These are phyloP conservation scores for Solanum pimpinellifolium DNA, from an alignment of 257 asterid species.

Conservation along the genomic window DNA sequence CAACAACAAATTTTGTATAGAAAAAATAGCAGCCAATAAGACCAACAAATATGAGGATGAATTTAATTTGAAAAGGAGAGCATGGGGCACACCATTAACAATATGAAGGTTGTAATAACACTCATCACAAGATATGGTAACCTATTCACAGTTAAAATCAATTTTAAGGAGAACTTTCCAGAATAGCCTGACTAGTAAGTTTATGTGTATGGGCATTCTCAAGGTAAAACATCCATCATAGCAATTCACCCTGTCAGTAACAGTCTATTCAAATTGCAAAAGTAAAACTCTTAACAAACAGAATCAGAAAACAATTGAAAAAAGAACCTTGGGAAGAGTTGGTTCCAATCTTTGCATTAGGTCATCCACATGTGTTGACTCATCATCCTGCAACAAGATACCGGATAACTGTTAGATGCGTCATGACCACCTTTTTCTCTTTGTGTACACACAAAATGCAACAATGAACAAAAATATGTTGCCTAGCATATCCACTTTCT, in stretches of 20 bases:
- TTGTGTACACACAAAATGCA: not conserved
- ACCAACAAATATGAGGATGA: not conserved
- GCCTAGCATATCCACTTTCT: not conserved
- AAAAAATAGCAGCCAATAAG: not conserved
- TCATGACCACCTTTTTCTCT: not conserved
- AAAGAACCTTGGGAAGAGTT: constrained; percentile 52
- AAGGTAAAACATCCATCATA: not conserved
- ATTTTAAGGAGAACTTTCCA: not conserved
- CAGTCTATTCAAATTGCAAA: not conserved
- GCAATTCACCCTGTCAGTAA: not conserved
- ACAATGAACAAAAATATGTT: not conserved
- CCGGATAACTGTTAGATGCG: not conserved
- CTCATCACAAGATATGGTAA: not conserved
- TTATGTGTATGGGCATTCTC: not conserved
- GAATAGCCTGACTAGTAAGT: not conserved
- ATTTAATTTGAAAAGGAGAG: not conserved
- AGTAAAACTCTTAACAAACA: constrained; percentile 12
- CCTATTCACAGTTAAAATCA: not conserved
- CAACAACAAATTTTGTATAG: not conserved
- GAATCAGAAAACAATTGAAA: constrained; percentile 12
- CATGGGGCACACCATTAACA: not conserved
- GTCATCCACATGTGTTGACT: constrained; percentile 43
- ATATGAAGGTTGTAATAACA: not conserved
- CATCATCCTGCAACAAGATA: constrained; percentile 30
- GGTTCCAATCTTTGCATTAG: constrained; percentile 45